These are phyloP conservation scores for Linnemannia elongata DNA, from an alignment of 192 early-diverging fungal species.

Conservation along the genomic window DNA sequence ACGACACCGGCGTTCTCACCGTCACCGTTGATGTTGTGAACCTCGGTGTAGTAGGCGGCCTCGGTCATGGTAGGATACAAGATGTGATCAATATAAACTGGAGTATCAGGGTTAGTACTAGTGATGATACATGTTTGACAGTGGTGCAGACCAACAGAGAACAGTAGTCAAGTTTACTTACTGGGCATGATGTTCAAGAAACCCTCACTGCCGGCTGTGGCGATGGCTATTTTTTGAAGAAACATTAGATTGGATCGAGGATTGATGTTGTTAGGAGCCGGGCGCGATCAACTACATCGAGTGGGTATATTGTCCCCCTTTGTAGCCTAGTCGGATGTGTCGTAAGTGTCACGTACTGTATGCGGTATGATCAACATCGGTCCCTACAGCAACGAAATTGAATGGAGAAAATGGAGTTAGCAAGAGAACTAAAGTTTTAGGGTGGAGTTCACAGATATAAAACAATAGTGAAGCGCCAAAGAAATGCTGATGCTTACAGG, in stretches of 20 bases:
- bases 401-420: neutral
- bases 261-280: neutral
- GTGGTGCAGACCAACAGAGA: neutral
- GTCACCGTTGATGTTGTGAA: conserved; percentile 74
- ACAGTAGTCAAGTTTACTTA: conserved; percentile 10
- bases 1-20: conserved; percentile 77
- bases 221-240: conserved; percentile 55
- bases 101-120: neutral
- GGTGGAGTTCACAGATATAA: neutral
- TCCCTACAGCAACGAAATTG: conserved; percentile 41
- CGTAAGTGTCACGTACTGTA: conserved; percentile 58
- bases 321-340: neutral
- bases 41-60: conserved; percentile 70
- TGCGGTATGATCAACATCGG: conserved; percentile 69
- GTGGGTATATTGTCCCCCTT: neutral
- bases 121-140: neutral
- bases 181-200: conserved; percentile 71
- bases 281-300: neutral
- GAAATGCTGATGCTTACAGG: conserved; percentile 51
- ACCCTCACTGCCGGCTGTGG: conserved; percentile 69
- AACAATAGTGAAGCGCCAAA: neutral
- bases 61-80: conserved; percentile 73
- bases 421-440: neutral
- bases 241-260: neutral
- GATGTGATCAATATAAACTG: conserved; percentile 73